phyloP scores from a whole-genome alignment of 352 stramenopile species.

The Phytophthora rubi region DNA sequence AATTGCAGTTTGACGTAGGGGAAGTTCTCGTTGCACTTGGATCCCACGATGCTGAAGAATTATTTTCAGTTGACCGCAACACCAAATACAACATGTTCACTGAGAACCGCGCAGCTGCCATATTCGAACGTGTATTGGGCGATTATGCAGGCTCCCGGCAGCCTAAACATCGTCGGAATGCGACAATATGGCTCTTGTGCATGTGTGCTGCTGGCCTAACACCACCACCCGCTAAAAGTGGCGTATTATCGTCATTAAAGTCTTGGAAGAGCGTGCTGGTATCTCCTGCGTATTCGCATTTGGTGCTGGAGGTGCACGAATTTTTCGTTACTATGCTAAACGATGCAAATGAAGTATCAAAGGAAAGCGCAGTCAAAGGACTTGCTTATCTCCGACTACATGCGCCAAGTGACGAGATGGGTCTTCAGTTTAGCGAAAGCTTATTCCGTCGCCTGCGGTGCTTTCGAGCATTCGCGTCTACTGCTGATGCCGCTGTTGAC shows the following conservation, averaged over 20 bases:
- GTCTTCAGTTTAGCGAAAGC: conserved; percentile 73
- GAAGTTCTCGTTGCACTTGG: conserved; percentile 65
- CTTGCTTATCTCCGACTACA: conserved; percentile 73
- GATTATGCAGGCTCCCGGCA: conserved; percentile 51
- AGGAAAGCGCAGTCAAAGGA: conserved; percentile 81
- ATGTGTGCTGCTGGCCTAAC: conserved; percentile 61
- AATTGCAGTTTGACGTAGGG: conserved; percentile 64
- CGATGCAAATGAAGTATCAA: conserved; percentile 64
- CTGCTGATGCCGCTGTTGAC: conserved; percentile 23
- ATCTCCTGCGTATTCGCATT: conserved; percentile 33
- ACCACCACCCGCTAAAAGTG: conserved; percentile 2
- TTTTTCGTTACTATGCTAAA: conserved; percentile 86
- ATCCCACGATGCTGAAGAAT: conserved; percentile 33
- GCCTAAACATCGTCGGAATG: conserved; percentile 52
- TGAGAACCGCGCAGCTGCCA: conserved; percentile 42
- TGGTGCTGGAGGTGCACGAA: conserved; percentile 64
- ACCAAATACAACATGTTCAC: conserved; percentile 29
- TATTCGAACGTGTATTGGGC: conserved; percentile 50
- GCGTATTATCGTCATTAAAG: conserved; percentile 1
- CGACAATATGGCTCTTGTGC: conserved; percentile 72
- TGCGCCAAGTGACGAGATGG: conserved; percentile 59
- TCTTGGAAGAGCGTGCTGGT: conserved; percentile 50
- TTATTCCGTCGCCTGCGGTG: conserved; percentile 81
- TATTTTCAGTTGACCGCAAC: conserved; percentile 19
- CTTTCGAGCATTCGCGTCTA: conserved; percentile 70